These are phyloP conservation scores for Castanea mollissima DNA, from an alignment of 306 rosid genomes.

Conservation along the genomic window DNA sequence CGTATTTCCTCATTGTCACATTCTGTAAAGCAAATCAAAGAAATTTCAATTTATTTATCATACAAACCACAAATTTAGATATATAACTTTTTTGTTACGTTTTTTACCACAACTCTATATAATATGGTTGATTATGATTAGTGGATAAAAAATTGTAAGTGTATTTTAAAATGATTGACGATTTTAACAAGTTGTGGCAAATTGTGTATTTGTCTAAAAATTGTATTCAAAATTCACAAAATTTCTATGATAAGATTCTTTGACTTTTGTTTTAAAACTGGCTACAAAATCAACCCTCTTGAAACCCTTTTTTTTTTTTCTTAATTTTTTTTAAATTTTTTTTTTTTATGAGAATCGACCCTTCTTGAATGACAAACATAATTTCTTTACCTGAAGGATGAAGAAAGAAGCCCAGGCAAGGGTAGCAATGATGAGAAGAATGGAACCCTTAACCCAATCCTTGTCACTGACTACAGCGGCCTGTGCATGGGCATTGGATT, in stretches of 20 bases:
- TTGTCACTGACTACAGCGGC: constrained; percentile 32
- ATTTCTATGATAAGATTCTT: neutral
- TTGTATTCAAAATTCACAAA: neutral
- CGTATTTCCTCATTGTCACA: constrained; percentile 58
- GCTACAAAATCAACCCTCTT: no score
- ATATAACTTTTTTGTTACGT: no score
- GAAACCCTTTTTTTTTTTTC: no score
- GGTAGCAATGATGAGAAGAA: constrained; percentile 75
- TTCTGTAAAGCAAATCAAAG: constrained; percentile 38
- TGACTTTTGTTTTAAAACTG: no score
- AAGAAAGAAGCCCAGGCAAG: constrained; percentile 91
- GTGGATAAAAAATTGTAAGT: no score
- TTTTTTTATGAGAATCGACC: neutral
- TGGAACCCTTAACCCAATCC: constrained; percentile 81
- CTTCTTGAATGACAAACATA: neutral
- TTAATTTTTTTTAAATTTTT: neutral
- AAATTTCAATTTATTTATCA: neutral
- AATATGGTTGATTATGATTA: no score
- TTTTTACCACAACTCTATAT: no score
- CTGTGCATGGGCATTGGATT: constrained; percentile 24
- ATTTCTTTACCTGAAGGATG: constrained; percentile 59
- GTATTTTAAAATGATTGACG: no score
- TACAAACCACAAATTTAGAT: no score
- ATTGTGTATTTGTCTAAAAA: no score
- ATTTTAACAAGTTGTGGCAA: no score